These are phyloP conservation scores for Pholiota adiposa DNA, from an alignment of 1,284 basidiomycete species.

Conservation along the genomic window DNA sequence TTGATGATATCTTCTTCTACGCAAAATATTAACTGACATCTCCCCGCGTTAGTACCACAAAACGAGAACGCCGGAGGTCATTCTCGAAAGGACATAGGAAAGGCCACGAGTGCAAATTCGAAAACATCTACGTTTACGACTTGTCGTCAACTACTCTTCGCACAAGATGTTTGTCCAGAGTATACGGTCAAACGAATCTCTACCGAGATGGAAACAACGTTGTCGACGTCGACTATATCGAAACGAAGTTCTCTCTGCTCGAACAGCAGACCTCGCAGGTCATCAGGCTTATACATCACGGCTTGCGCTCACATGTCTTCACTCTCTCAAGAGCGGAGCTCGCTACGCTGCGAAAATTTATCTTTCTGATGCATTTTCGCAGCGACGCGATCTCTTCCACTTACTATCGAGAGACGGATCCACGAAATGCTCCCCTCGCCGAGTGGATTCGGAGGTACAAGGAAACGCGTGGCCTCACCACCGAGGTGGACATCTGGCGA, in stretches of 20 bases:
- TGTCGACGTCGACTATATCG: slow-evolving; percentile 28
- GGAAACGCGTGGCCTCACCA: slow-evolving; percentile 24
- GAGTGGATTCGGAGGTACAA: slow-evolving; percentile 31
- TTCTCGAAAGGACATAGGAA: slow-evolving; percentile 15
- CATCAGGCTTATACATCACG: slow-evolving; percentile 25
- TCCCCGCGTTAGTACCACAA: slow-evolving; percentile 5
- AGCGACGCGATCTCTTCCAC: slow-evolving; percentile 18
- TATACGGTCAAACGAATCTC: slow-evolving; percentile 32
- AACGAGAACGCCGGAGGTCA: slow-evolving; percentile 8
- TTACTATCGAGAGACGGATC: slow-evolving; percentile 32
- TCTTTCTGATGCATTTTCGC: slow-evolving; percentile 37
- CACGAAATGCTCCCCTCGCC: slow-evolving; percentile 20
- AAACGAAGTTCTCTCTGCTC: slow-evolving; percentile 28
- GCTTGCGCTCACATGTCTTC: slow-evolving; percentile 16
- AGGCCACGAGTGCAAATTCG: slow-evolving; percentile 13
- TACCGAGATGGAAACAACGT: slow-evolving; percentile 28
- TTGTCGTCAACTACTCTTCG: slow-evolving; percentile 25
- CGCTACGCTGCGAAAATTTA: slow-evolving; percentile 34
- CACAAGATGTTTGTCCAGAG: slow-evolving; percentile 24
- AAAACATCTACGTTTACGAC: slow-evolving; percentile 31
- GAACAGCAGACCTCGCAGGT: slow-evolving; percentile 29
- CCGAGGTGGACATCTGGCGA: slow-evolving; percentile 32
- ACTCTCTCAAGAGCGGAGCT: slow-evolving; percentile 29
- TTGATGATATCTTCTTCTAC: too few relatives aligned
- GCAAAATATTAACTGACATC: not conserved